Evolutionary conservation across 2,329 filamentous ascomycete species (phyloP), one percentile per base, ranked within the genome.

Genomic region (Trichophyton verrucosum): DNA sequence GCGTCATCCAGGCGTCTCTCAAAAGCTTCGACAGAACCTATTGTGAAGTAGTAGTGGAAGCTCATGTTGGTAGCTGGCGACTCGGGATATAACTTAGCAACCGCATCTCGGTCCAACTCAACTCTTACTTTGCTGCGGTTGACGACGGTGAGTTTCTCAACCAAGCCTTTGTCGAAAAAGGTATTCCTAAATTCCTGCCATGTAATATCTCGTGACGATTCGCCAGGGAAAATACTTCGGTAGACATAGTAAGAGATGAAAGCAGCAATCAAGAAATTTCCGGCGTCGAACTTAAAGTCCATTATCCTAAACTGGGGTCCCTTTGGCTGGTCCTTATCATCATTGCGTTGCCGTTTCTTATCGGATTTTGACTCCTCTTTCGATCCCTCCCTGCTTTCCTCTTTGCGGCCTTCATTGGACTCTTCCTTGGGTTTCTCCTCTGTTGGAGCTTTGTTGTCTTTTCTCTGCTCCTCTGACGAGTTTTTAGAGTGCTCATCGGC

Each of bases 111-210:
- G 72, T 95, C 85, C 57, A 94, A 79, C 66, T 89, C 83, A 36
- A 96, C 89, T 60, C 87, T 84, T 53, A 97, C 94, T 64, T 83
- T 83, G 68, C 84, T 85, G 65, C 86, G 83, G 67, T 91, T 85
- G 58, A 96, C 82, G 38, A 95, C 86, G 17, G 86, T 86, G 66
- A 99, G 81, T 78, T 91, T 96, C 76, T 96, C 89, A 20, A 99
- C 91, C 24, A 99, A 81, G 6, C 94, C 94, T 79, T 95, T 96
- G 76, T 96, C 91, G 63, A 99, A 80, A 80, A 96, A 97, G 36
- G 90, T 94, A 67, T 85, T 91, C 64, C 89, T 82, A 76, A 99
- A 89, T 76, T 99, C 94, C 76, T 99, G 91, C 89, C 91, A 99
- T 60, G 94, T 97, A 62, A 99, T 96, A 71, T 99, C 92, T 69